These are phyloP conservation scores for Sanghuangporus baumii DNA, from an alignment of 1,284 basidiomycete species.

Conservation along the genomic window DNA sequence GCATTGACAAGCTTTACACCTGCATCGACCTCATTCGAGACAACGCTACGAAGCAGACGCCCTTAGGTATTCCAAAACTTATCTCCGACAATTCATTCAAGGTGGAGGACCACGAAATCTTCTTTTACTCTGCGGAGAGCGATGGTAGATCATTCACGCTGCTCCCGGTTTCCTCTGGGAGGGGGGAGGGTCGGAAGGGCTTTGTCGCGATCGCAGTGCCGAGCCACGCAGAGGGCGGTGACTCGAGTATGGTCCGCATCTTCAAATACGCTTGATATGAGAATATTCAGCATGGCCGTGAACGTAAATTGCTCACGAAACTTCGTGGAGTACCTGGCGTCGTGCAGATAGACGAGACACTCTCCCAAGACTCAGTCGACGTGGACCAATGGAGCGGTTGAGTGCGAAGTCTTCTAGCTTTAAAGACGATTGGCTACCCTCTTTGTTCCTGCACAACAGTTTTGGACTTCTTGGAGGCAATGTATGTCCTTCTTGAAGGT, in stretches of 20 bases:
- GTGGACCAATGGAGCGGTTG: not conserved
- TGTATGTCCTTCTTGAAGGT: conserved; percentile 2
- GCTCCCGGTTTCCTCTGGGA: not conserved
- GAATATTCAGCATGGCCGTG: not conserved
- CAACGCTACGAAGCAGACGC: not conserved
- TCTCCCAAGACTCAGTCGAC: not conserved
- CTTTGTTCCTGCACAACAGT: not conserved
- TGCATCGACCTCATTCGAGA: not conserved
- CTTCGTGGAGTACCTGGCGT: not conserved
- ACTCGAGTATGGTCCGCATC: not conserved
- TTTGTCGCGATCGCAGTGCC: not conserved
- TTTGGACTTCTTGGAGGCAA: not conserved
- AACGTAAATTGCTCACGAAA: not conserved
- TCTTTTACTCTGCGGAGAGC: not conserved
- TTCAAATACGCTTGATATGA: not conserved
- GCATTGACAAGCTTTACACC: not conserved
- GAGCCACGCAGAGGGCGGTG: not conserved
- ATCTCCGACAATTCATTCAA: not conserved
- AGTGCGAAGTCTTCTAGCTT: not conserved
- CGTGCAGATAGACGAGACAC: not conserved
- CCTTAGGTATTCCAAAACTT: not conserved
- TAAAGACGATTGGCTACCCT: not conserved
- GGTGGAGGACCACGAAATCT: not conserved
- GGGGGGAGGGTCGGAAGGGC: not conserved
- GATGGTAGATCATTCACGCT: not conserved